Evolutionary conservation across 139 green algal genomes (phyloP).

Genomic region (Chlorella vulgaris): DNA sequence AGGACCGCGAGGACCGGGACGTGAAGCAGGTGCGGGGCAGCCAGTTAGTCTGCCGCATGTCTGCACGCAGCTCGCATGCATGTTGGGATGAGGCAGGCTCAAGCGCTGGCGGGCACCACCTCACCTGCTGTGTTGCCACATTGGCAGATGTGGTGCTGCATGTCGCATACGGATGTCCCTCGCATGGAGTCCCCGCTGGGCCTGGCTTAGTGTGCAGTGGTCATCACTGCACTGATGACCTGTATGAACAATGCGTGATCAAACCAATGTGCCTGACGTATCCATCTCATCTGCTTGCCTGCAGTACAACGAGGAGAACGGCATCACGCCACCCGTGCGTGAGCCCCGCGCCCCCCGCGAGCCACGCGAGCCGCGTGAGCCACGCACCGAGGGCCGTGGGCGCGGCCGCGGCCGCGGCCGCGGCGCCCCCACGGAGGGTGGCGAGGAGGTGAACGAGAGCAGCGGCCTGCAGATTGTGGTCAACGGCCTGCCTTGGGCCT

Average conservation of each 20-base stretch:
- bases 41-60: not conserved
- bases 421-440: constrained; percentile 15
- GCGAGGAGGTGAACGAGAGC: constrained; percentile 53
- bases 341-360: constrained; percentile 27
- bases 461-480: constrained; percentile 88
- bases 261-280: too few relatives aligned
- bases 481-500: constrained; percentile 90
- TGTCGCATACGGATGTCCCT: too few relatives aligned
- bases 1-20: constrained; percentile 94
- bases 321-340: constrained; percentile 21
- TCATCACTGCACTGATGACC: too few relatives aligned
- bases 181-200: too few relatives aligned
- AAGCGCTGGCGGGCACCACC: too few relatives aligned
- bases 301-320: constrained; percentile 62
- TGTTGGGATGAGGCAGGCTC: too few relatives aligned
- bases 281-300: too few relatives aligned
- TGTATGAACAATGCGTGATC: too few relatives aligned
- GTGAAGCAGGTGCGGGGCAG: constrained; percentile 66
- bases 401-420: constrained; percentile 29
- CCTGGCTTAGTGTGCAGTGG: too few relatives aligned
- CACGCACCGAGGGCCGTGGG: constrained; percentile 5
- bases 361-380: constrained; percentile 9
- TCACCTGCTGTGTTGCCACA: not conserved
- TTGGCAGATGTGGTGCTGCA: not conserved
- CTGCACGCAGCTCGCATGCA: not conserved